A percentile compares a stretch with the other conserved stretches of the same genome.
Conservation (phyloP, 768 basidiomycete species). For the Sarcodon sp. region DNA sequence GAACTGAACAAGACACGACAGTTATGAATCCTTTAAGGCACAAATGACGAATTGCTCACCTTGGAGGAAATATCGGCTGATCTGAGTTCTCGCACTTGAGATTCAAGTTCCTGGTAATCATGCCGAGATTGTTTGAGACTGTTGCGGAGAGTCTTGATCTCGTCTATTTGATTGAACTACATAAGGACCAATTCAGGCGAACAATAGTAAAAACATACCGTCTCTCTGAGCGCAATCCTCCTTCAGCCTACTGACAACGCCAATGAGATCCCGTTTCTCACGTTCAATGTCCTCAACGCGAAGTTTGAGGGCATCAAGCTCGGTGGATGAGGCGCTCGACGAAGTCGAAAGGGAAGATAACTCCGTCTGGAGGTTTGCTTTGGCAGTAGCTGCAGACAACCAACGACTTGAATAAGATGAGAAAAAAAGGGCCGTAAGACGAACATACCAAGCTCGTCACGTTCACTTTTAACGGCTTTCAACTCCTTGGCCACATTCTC, state of each 20-base stretch:
- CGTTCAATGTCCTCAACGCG: slow-evolving; percentile 68
- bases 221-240: slow-evolving; percentile 64
- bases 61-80: slow-evolving; percentile 69
- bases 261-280: slow-evolving; percentile 84
- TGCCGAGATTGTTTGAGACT: slow-evolving; percentile 66
- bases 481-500: slow-evolving; percentile 46
- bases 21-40: slow-evolving; percentile 1
- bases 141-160: slow-evolving; percentile 52
- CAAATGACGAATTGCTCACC: slow-evolving; percentile 22
- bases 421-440: neutral
- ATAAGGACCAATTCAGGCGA: neutral
- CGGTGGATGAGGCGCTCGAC: slow-evolving; percentile 48
- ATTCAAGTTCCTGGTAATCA: slow-evolving; percentile 56
- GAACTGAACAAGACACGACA: slow-evolving; percentile 37
- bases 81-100: slow-evolving; percentile 58
- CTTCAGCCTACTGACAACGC: slow-evolving; percentile 72
- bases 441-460: slow-evolving; percentile 49
- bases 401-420: slow-evolving; percentile 7
- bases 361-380: slow-evolving; percentile 37
- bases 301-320: slow-evolving; percentile 42
- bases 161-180: slow-evolving; percentile 29
- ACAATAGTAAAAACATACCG: slow-evolving; percentile 30
- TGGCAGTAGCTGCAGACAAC: slow-evolving; percentile 27
- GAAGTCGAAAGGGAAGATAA: slow-evolving; percentile 43
- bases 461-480: slow-evolving; percentile 41